Evolutionary conservation across 306 rosid genomes (phyloP), one percentile per base, ranked within the genome.

Genomic region (Medicago arabica): DNA sequence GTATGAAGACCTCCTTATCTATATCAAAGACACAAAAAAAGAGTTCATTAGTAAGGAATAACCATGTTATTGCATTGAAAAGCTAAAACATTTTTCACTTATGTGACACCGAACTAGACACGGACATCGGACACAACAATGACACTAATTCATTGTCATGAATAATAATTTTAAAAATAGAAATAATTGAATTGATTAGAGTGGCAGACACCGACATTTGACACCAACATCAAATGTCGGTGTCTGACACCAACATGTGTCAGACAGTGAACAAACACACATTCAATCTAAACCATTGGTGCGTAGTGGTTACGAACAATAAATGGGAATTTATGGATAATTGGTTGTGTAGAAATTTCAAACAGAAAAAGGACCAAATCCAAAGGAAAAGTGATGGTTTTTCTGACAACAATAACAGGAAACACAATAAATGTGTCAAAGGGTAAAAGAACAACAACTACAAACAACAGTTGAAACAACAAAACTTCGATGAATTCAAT

Each of bases 1-100:
- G 86, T 93, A 93, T 0, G 98, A 93, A 21, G 98, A 93, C 83
- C 98, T 87, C 81, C 98, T 81, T 67, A 93, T 93, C 98, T 93
- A 87, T 89, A 87, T 49, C 23, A 18, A 6, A 16, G 23, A 72
- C 50, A 60, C 75, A 28, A 73, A 28, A 12, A 66, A 69, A 53
- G 3, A 36, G 7, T 53, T 49, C 40, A 65, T 78, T 23, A 83
- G 41, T 69, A 38, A 38, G 11, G 17, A 18, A 54, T 67, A 62
- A 21, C 61, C 12, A 34, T 41, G 46, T 64, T 36, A n/a, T 57
- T 83, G 36, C 87, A 75, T 46, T 55, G 39, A 62, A 74, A 46
- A 44, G 18, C 51, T 7, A 53, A 2, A 61, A 74, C 47, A 74
- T 12, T 34, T 34, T 34, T 34, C 38, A 34, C 6, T 6, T 34